Base-by-base conservation (phyloP, 176 grass and related monocot species). In the Aegilops longissima region DNA sequence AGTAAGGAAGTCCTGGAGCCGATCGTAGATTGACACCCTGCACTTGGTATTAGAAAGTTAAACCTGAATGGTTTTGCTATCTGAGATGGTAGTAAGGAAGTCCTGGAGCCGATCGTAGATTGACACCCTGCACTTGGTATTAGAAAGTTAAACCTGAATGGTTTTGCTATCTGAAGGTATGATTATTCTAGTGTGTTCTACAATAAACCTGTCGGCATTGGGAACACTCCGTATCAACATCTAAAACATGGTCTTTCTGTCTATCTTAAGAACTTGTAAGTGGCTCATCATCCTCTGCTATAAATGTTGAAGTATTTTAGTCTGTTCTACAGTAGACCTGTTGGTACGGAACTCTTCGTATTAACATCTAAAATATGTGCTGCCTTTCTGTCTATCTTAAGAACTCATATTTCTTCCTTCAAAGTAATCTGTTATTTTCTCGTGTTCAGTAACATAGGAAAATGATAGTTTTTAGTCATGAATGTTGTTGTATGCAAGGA, bases 21-120 rank as follows among this genome's bases (percentile, higher is more conserved):
- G 54, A 51, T 72, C 23, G 62, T 78, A 39, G 35, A 72, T 12
- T 4, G 64, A n/a, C 33, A 80, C 73, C 23, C 61, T 77, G 12
- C 27, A 56, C 61, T 76, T 33, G 31, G 59, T 64, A 49, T 79
- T 90, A 78, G 51, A 49, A 77, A 66, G 45, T 81, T 77, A 73
- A 16, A 73, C 21, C 49, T 47, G 38, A 70, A 51, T 35, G 4
- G 1, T 77, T 58, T 80, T 61, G 25, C 70, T 80, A 62, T 40
- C 13, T 38, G 16, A 84, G 27, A 27, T 20, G 45, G 30, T 70
- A 70, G 7, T 34, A 58, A 12, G n/a, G 63, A 73, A 80, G 20
- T 74, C 12, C 18, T 76, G 42, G 35, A 59, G 33, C 54, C 51
- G 54, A 51, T 72, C 23, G 62, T 78, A 39, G 35, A 72, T 12